Evolutionary conservation across 1,284 basidiomycete species (phyloP).

Genomic region (Thecaphora thlaspeos): DNA sequence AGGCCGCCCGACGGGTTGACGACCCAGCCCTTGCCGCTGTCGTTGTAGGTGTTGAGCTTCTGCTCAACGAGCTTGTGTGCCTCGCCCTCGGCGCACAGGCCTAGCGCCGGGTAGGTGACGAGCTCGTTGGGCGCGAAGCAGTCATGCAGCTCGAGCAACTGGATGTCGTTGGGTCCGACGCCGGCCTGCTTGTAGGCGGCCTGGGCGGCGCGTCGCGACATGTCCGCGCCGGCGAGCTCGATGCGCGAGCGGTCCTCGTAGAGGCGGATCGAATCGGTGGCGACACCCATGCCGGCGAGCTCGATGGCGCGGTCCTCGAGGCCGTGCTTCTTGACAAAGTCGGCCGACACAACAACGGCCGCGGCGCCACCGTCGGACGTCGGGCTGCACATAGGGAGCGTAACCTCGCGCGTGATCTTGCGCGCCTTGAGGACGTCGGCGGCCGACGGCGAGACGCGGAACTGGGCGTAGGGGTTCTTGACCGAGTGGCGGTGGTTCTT

Average conservation of each 20-base stretch:
- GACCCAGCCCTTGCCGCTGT: constrained; percentile 72
- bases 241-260: constrained; percentile 49
- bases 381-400: constrained; percentile 83
- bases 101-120: constrained; percentile 78
- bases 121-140: constrained; percentile 72
- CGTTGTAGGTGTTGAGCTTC: constrained; percentile 72
- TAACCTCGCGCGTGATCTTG: constrained; percentile 70
- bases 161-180: constrained; percentile 71
- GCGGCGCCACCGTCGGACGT: constrained; percentile 63
- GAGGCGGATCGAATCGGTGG: constrained; percentile 47
- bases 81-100: constrained; percentile 69
- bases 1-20: constrained; percentile 80
- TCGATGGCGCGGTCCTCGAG: constrained; percentile 85
- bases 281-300: constrained; percentile 46
- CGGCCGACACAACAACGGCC: constrained; percentile 71
- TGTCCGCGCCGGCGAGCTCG: constrained; percentile 59
- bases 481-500: constrained; percentile 81
- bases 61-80: constrained; percentile 74
- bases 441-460: constrained; percentile 59
- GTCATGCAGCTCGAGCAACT: constrained; percentile 80
- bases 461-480: constrained; percentile 83
- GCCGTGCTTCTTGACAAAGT: constrained; percentile 72
- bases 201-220: constrained; percentile 72
- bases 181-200: constrained; percentile 73
- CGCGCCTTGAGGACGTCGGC: constrained; percentile 42